Conservation (phyloP, 257 asterid genomes). For the Plantago major region DNA sequence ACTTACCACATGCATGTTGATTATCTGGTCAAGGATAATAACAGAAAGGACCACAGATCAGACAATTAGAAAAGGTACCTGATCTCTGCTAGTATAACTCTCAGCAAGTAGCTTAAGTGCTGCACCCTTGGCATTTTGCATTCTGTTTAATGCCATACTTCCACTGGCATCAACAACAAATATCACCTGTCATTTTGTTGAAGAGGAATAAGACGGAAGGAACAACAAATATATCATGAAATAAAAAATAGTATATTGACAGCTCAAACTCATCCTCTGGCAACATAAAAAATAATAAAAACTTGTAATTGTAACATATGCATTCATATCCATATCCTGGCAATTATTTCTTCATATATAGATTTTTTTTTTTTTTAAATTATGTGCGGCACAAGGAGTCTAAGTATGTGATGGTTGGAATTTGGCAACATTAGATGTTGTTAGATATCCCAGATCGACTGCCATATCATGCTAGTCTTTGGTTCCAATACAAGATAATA, state of each 20-base stretch:
- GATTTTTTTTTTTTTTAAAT: too few species aligned
- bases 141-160: conserved; percentile 97
- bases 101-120: conserved; percentile 95
- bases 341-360: neutral
- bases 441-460: neutral
- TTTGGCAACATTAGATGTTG: neutral
- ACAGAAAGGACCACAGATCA: neutral
- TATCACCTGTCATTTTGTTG: conserved; percentile 58
- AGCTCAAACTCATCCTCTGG: neutral
- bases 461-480: neutral
- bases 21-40: neutral
- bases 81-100: conserved; percentile 99
- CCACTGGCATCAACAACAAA: conserved; percentile 99
- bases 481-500: conserved; percentile 10
- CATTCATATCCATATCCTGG: neutral
- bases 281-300: conserved; percentile 4
- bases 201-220: neutral
- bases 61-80: conserved; percentile 43
- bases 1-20: neutral
- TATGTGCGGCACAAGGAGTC: too few species aligned
- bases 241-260: neutral
- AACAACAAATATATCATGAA: neutral
- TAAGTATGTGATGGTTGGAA: neutral
- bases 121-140: conserved; percentile 99
- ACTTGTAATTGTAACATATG: conserved; percentile 11